Percentiles rank a stretch among this genome's conserved stretches.
These are phyloP conservation scores for Fraxinus excelsior DNA, from an alignment of 257 asterid genomes.

Conservation along the genomic window DNA sequence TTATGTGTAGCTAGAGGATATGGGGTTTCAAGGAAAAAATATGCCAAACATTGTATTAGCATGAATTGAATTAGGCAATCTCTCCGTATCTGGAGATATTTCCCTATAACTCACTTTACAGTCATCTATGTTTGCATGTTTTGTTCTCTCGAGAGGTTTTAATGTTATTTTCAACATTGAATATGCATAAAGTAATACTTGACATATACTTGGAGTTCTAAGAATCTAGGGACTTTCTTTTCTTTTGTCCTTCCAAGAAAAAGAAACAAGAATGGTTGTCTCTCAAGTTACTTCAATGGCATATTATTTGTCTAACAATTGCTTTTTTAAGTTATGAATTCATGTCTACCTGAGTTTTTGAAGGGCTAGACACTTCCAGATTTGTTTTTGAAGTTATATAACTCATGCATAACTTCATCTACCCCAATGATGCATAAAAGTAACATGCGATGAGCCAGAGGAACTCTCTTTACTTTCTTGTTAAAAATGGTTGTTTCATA, in stretches of 20 bases:
- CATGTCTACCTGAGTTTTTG: conserved; percentile 13
- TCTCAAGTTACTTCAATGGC: background rate
- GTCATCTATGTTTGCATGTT: background rate
- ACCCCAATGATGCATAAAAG: background rate
- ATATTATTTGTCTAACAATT: background rate
- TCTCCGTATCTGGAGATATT: background rate
- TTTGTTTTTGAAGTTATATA: background rate
- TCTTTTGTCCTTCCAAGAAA: background rate
- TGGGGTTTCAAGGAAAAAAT: background rate
- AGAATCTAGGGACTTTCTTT: background rate
- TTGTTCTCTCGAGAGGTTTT: background rate
- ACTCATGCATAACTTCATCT: background rate
- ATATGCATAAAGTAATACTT: background rate
- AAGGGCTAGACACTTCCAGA: conserved; percentile 1
- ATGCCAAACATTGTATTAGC: background rate
- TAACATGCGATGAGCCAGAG: background rate
- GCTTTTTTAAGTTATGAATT: conserved; percentile 1
- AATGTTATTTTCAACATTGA: background rate
- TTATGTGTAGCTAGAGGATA: conserved; percentile 7
- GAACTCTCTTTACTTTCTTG: background rate
- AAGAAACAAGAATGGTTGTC: background rate
- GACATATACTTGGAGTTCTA: background rate
- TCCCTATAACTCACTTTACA: background rate
- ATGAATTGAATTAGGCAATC: background rate
- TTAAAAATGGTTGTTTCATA: background rate